Evolutionary conservation across 345 rosid species (phyloP), one percentile per base, ranked within the genome.

Genomic region (Dovyalis caffra): DNA sequence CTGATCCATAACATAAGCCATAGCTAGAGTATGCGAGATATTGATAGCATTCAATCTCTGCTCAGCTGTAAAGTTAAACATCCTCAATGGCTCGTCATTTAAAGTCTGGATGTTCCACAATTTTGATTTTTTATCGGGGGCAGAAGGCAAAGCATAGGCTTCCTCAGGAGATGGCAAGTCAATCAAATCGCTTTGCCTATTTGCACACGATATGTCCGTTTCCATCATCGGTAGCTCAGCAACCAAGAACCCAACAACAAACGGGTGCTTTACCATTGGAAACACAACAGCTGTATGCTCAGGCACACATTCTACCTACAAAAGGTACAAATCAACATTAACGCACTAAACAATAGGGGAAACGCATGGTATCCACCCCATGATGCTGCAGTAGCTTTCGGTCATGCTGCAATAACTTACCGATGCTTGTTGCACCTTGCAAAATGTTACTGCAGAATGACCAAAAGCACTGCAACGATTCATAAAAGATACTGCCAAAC

Each of bases 1-100:
- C 98, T 94, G 97, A 82, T 94, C 99, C 97, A 94, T 90, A 37
- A 94, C 97, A 82, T 95, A 91, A 0, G 97, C 97, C 95, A 92
- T 89, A 64, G 97, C 99, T 15, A 91, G 82, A 74, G 97, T 83
- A 32, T 81, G 86, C 26, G 92, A 84, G 29, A 92, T 95, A 71
- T 90, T 86, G 64, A 90, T 84, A 14, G 97, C 97, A 83, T 88
- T 90, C 15, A 82, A 80, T 82, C 87, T 90, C 85, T 90, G 91
- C 70, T 90, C 97, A 77, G 84, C 71, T 62, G 84, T 85, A 60
- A 93, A 86, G 62, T 65, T 82, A 77, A 72, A 78, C 70, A 72
- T 81, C 74, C 74, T 74, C 34, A 65, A 43, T 15, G 75, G 69
- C 58, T 83, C 68, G 35, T 78, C 74, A 68, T 71, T 70, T 53